Conservation (phyloP, 2,329 filamentous ascomycete species). For the Cladosporium sp. region DNA sequence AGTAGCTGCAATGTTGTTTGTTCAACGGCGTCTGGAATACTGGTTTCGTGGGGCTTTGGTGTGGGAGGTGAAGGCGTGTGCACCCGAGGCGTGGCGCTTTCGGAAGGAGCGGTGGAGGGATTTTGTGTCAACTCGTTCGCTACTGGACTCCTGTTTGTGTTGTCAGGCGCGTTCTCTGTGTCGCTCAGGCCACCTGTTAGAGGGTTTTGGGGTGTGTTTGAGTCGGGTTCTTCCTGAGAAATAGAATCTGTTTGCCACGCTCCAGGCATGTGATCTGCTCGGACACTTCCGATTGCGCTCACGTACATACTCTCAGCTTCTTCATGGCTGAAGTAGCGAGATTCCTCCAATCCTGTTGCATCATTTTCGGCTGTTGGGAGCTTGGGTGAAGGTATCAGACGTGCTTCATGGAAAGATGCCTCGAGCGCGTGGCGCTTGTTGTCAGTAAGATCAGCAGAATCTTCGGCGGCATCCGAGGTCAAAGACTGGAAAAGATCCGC, state of each 20-base stretch:
- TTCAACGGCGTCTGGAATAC: too few species aligned
- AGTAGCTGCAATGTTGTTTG: conserved; percentile 1
- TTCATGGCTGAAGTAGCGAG: conserved; percentile 73
- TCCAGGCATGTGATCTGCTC: conserved; percentile 39
- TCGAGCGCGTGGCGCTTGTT: conserved; percentile 28
- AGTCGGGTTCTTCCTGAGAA: background rate
- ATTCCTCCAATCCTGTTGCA: conserved; percentile 44
- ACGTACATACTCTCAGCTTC: conserved; percentile 87
- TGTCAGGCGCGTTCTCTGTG: too few species aligned
- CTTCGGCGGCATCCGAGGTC: conserved; percentile 8
- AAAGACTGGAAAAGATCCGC: conserved; percentile 26
- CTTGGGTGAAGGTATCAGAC: background rate
- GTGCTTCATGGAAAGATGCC: conserved; percentile 2
- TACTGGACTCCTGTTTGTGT: background rate
- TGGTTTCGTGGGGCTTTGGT: background rate
- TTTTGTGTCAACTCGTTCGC: background rate
- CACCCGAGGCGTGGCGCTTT: conserved; percentile 31
- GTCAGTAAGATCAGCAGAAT: conserved; percentile 22
- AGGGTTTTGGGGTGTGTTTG: background rate
- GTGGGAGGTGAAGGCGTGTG: background rate
- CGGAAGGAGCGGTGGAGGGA: conserved; percentile 20
- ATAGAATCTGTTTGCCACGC: conserved; percentile 42
- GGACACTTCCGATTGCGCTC: conserved; percentile 58
- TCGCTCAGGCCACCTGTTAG: background rate
- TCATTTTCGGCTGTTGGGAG: background rate